Conservation (phyloP, 2,329 filamentous ascomycete species). For the Cercospora sp. region DNA sequence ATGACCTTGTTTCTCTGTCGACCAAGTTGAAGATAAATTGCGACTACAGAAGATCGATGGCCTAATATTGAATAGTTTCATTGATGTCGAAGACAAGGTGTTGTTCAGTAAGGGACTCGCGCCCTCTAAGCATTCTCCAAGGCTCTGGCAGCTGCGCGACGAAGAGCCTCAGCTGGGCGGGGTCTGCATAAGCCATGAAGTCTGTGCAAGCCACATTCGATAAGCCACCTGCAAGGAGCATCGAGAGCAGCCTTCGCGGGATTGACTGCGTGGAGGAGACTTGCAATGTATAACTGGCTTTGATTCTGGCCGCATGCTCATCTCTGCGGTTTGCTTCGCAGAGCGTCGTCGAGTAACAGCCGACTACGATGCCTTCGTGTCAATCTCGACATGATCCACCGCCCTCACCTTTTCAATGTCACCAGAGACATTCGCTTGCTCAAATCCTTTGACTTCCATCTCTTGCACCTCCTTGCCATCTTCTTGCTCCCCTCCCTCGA, state of each 20-base stretch:
- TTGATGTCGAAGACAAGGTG: too few relatives aligned
- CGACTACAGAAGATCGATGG: too few relatives aligned
- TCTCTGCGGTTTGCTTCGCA: not conserved
- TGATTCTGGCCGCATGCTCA: not conserved
- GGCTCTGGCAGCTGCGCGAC: not conserved
- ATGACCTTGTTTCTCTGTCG: not conserved
- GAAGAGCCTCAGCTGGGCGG: not conserved
- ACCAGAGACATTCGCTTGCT: not conserved
- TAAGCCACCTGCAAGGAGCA: not conserved
- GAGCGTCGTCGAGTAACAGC: not conserved
- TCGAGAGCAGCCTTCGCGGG: not conserved
- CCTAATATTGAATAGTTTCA: too few relatives aligned
- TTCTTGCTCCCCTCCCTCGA: conserved; percentile 42
- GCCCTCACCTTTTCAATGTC: conserved; percentile 19
- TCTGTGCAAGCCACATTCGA: conserved; percentile 1
- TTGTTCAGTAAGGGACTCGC: too few relatives aligned
- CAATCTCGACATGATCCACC: conserved; percentile 20
- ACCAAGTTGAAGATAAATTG: too few relatives aligned
- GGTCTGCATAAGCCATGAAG: not conserved
- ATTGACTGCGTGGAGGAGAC: not conserved
- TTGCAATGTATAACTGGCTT: not conserved
- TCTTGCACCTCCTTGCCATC: conserved; percentile 18
- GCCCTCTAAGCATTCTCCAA: not conserved
- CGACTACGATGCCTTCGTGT: not conserved
- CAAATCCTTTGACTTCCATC: conserved; percentile 14